Conservation (phyloP, 1,139 yeast species). For the Candida freyschussii region DNA sequence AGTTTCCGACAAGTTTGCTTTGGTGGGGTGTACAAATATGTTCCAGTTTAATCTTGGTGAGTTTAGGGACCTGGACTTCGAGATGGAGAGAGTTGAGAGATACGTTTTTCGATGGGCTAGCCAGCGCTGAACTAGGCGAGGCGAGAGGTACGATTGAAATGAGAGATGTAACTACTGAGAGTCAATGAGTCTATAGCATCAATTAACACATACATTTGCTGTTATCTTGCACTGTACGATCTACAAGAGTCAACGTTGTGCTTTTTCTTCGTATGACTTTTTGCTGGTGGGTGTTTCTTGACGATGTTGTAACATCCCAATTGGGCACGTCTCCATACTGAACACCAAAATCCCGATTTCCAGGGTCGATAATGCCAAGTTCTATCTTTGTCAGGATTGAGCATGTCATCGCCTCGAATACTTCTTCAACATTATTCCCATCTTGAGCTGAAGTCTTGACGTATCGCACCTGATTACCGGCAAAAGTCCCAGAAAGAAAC, state of each 20-base stretch:
- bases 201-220: constrained; percentile 36
- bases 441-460: constrained; percentile 72
- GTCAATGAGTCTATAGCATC: too few relatives aligned
- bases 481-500: constrained; percentile 2
- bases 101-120: constrained; percentile 80
- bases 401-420: constrained; percentile 35
- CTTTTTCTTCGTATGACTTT: constrained; percentile 8
- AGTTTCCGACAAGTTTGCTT: constrained; percentile 61
- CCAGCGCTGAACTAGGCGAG: constrained; percentile 39
- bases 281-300: constrained; percentile 6
- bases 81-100: constrained; percentile 40
- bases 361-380: constrained; percentile 9
- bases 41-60: constrained; percentile 65
- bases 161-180: constrained; percentile 5
- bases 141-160: constrained; percentile 11
- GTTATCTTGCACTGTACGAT: constrained; percentile 9
- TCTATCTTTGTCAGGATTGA: constrained; percentile 8
- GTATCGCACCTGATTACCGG: constrained; percentile 5
- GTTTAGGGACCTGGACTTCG: constrained; percentile 41
- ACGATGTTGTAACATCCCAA: constrained; percentile 32
- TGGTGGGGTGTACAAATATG: constrained; percentile 84
- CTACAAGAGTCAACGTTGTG: constrained; percentile 12
- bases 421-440: constrained; percentile 64
- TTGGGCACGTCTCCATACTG: constrained; percentile 1
- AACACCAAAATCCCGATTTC: constrained; percentile 10